Base-by-base conservation (phyloP, 2,329 filamentous ascomycete species). In the Fusarium mexicanum region DNA sequence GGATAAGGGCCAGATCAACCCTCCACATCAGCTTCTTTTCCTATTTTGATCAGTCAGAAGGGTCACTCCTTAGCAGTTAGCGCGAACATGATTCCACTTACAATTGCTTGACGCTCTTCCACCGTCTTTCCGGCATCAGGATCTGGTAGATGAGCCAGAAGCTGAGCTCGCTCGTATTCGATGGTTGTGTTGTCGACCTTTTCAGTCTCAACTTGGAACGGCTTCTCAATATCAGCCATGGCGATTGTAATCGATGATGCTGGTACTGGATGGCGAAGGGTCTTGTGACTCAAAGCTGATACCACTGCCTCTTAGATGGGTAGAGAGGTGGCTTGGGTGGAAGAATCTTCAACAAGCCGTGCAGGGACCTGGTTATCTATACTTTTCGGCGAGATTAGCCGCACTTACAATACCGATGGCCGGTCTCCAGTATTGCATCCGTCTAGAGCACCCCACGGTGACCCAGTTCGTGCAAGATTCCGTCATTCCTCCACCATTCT, bases 1-100 rank as follows among this genome's bases (percentile, higher is more conserved):
- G 47, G 16, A 50, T 50, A 14, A 50, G 47, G 16, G 47, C 47
- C 47, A 50, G 22, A 2, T 50, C 47, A n/a, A 50, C 29, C 29
- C 8, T 50, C 29, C 47, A 50, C 47, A 50, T 50, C 4, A 50
- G 22, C 29, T n/a, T 50, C 29, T 24, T 50, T 50, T 50, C 47
- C 47, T 50, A 2, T 50, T 50, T 50, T 2, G 4, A n/a, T 50
- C 11, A 0, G 22, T 33, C 2, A 50, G 22, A 11, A 7, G 0
- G 8, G 20, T 11, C 13, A 1, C 16, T 16, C 1, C 18, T 29
- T 22, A 4, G 18, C 5, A 29, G 26, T 26, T 26, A 26, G 26
- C 26, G 26, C 26, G 26, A 26, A 26, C 6, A 26, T 26, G 26
- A 26, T 26, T 26, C 26, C 26, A 26, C 26, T 7, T 29, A 29